phyloP scores from a whole-genome alignment of 148 eudicot genomes.

The Tetragonia tetragonoides region DNA sequence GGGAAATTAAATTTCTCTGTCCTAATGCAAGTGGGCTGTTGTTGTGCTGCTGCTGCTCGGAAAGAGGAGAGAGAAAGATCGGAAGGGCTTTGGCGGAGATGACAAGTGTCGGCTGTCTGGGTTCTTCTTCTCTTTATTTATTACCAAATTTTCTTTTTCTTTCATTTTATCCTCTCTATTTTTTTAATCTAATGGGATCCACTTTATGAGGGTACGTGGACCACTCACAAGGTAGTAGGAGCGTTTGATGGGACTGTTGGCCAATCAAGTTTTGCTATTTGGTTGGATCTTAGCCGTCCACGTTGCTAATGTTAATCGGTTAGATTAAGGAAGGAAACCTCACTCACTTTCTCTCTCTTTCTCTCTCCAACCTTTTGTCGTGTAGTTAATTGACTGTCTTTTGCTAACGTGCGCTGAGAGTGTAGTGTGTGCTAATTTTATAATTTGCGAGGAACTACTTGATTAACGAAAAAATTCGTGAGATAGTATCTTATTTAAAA shows the following conservation, averaged over 20 bases:
- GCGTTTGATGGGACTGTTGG: slow-evolving; percentile 30
- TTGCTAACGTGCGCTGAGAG: background rate
- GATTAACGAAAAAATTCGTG: no score
- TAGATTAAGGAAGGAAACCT: background rate
- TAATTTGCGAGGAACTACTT: no score
- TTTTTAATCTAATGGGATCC: slow-evolving; percentile 26
- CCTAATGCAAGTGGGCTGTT: background rate
- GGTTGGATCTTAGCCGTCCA: slow-evolving; percentile 41
- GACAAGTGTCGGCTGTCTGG: slow-evolving; percentile 47
- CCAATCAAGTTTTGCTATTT: slow-evolving; percentile 31
- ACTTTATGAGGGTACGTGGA: slow-evolving; percentile 41
- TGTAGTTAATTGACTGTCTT: background rate
- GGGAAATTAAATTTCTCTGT: background rate
- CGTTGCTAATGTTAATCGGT: slow-evolving; percentile 25
- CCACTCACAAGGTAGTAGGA: slow-evolving; percentile 39
- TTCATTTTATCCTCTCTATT: background rate
- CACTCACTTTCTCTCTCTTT: slow-evolving; percentile 7
- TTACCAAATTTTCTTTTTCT: background rate
- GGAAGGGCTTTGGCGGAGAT: background rate
- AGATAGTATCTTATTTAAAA: no score
- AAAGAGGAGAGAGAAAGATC: background rate
- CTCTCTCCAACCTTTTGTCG: background rate
- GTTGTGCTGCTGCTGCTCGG: background rate
- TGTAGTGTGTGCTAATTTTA: no score
- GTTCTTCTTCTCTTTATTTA: slow-evolving; percentile 5